Evolutionary conservation across 345 rosid species (phyloP), one percentile per base, ranked within the genome.

Genomic region (Dimocarpus longan): DNA sequence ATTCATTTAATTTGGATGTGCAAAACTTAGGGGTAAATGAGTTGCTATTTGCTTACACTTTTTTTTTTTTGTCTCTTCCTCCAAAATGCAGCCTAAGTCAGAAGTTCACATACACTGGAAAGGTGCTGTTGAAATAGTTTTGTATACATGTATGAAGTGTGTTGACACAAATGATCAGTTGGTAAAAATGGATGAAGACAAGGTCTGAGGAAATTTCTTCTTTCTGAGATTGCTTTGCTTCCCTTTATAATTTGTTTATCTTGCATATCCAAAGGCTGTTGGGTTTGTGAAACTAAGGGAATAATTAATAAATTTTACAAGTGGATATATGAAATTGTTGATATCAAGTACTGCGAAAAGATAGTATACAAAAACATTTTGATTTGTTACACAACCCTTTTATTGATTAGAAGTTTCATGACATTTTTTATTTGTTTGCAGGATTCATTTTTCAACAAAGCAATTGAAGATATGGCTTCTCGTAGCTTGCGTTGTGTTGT

Each of bases 401-500:
- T 3, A 26, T 12, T 50, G 40, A 16, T 57, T 42, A 11, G 18
- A 24, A 43, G 8, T 54, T 71, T 16, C 28, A 15, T n/a, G n/a
- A n/a, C n/a, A n/a, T n/a, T n/a, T n/a, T n/a, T n/a, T n/a, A n/a
- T n/a, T n/a, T n/a, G n/a, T 62, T 80, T 78, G 79, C 89, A 92
- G 96, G 62, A 86, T 89, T 69, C 63, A 9, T 80, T 50, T 79
- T 90, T 91, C 63, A 90, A 73, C 80, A 79, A 76, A 48, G 91
- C 95, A 60, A 91, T 94, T 76, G 82, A 90, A 80, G 92, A 87
- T 66, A 94, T 94, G 99, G 99, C 99, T 70, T 73, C 90, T 64
- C 12, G 90, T 65, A 94, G 98, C 85, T 86, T 96, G 85, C 94
- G 99, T 0, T 96, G 99, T 85, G 92, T 96, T 80, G 97, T 97